Conservation (phyloP, 2,329 filamentous ascomycete species). For the Graphilbum ipis-grandicollis region DNA sequence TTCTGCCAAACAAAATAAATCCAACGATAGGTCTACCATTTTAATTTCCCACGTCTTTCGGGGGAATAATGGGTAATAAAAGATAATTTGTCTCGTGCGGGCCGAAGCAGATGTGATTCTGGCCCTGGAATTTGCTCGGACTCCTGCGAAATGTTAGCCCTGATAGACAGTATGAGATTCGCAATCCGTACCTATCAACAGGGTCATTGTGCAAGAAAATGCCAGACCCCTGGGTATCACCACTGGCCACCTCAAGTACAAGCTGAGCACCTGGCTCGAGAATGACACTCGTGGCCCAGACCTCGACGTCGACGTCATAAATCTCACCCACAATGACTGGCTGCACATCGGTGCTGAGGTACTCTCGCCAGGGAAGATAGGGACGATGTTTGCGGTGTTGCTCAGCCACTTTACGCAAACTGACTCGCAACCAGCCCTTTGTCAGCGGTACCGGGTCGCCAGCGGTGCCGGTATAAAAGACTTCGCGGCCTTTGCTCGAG, state of each 20-base stretch:
- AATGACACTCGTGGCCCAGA: conserved; percentile 48
- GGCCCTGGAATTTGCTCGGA: too few relatives aligned
- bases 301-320: conserved; percentile 42
- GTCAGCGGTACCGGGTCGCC: conserved; percentile 44
- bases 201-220: conserved; percentile 35
- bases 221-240: conserved; percentile 42
- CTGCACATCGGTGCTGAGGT: conserved; percentile 35
- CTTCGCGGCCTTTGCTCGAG: conserved; percentile 32
- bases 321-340: conserved; percentile 35
- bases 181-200: conserved; percentile 22
- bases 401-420: conserved; percentile 33
- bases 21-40: too few relatives aligned
- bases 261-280: conserved; percentile 29
- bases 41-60: too few relatives aligned
- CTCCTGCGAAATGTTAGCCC: too few relatives aligned
- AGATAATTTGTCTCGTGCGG: too few relatives aligned
- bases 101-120: too few relatives aligned
- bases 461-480: conserved; percentile 48
- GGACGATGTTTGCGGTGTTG: conserved; percentile 31
- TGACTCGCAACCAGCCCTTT: conserved; percentile 47
- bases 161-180: too few relatives aligned
- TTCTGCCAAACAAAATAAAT: too few relatives aligned
- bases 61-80: too few relatives aligned
- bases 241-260: conserved; percentile 35
- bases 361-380: conserved; percentile 41